Conservation (phyloP, 306 rosid genomes). For the Prunus armeniaca region DNA sequence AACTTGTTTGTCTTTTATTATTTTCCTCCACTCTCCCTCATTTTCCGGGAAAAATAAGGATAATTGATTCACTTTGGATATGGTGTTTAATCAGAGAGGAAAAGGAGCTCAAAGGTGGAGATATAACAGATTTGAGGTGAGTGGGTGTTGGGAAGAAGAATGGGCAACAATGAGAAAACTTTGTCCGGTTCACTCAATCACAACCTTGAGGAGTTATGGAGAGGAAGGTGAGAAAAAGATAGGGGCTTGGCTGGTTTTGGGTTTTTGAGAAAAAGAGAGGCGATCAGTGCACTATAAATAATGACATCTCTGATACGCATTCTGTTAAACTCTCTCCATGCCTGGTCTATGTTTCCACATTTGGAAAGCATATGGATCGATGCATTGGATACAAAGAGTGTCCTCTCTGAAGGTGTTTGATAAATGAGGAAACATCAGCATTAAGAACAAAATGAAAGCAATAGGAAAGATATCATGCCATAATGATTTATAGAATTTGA, state of each 20-base stretch:
- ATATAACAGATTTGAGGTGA: conserved; percentile 25
- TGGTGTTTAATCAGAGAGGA: conserved; percentile 7
- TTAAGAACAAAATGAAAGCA: background rate
- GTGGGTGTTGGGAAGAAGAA: conserved; percentile 2
- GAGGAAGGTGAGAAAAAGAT: too few relatives aligned
- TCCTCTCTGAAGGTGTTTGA: conserved; percentile 38
- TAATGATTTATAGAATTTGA: background rate
- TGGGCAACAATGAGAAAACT: too few relatives aligned
- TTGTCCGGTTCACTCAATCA: too few relatives aligned
- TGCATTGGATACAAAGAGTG: conserved; percentile 58
- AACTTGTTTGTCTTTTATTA: background rate
- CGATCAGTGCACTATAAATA: conserved; percentile 49
- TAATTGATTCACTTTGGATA: conserved; percentile 27
- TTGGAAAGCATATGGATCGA: conserved; percentile 68
- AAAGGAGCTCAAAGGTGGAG: conserved; percentile 39
- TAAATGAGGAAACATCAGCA: background rate
- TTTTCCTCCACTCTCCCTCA: conserved; percentile 31
- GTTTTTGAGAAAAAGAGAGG: conserved; percentile 26
- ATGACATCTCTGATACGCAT: conserved; percentile 54
- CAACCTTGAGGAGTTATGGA: too few relatives aligned
- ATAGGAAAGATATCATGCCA: background rate
- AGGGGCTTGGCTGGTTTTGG: too few relatives aligned
- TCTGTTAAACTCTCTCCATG: conserved; percentile 51
- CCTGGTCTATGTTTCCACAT: conserved; percentile 50
- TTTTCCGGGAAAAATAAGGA: conserved; percentile 37